These are phyloP conservation scores for Coix lacrymajobi DNA, from an alignment of 176 grass and related monocot genomes.

Conservation along the genomic window DNA sequence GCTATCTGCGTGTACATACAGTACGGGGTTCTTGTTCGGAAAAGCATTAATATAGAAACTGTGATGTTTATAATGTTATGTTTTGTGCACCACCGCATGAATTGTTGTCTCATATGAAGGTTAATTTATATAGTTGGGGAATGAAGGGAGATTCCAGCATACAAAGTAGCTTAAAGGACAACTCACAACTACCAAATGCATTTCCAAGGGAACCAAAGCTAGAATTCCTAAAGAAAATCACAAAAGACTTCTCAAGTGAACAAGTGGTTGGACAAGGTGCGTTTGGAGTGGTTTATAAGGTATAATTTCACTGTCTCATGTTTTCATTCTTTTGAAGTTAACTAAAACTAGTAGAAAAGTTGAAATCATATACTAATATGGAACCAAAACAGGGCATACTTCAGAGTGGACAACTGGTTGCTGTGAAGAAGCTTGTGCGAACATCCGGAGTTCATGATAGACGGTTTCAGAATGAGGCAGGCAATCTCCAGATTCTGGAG, in stretches of 20 bases:
- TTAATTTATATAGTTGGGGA: not conserved
- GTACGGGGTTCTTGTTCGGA: not conserved
- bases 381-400: not conserved
- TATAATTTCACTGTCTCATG: not conserved
- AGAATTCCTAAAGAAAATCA: not conserved
- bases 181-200: not conserved
- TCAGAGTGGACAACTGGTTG: constrained; percentile 4
- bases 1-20: not conserved
- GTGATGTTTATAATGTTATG: not conserved
- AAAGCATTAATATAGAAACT: not conserved
- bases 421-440: constrained; percentile 20
- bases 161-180: not conserved
- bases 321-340: not conserved
- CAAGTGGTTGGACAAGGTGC: not conserved
- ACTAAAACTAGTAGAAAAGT: not conserved
- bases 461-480: constrained; percentile 15
- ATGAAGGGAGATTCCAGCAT: not conserved
- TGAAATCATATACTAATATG: not conserved
- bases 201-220: not conserved
- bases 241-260: constrained; percentile 9
- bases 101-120: not conserved
- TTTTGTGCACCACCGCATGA: not conserved
- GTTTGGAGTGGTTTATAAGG: constrained; percentile 19
- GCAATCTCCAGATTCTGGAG: not conserved
- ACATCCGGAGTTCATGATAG: constrained; percentile 6